Conservation (phyloP, 1,284 basidiomycete genomes). For the Melampsora americana region DNA sequence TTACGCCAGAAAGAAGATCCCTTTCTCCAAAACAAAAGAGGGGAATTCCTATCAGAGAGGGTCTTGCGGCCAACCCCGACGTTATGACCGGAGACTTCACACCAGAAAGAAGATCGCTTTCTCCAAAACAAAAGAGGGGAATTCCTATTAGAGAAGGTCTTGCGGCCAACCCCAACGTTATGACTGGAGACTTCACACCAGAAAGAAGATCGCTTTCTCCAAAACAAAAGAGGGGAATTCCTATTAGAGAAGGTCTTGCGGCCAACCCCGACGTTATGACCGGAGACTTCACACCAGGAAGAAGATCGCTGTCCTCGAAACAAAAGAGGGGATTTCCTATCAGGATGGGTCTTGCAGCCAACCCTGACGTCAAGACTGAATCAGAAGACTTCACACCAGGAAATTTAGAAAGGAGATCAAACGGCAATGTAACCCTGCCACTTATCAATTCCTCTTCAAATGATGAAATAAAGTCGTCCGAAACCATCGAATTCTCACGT, state of each 20-base stretch:
- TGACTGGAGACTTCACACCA: constrained; percentile 16
- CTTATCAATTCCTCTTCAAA: not conserved
- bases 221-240: not conserved
- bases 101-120: too few relatives aligned
- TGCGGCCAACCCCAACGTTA: constrained; percentile 19
- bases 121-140: too few relatives aligned
- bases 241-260: not conserved
- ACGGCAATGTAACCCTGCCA: too few relatives aligned
- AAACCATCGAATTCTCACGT: not conserved
- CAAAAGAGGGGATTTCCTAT: not conserved
- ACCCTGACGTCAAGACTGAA: constrained; percentile 8
- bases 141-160: constrained; percentile 2
- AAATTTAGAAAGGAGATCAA: too few relatives aligned
- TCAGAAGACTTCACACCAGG: too few relatives aligned
- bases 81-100: too few relatives aligned
- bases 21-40: too few relatives aligned
- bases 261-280: constrained; percentile 11
- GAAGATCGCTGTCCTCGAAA: too few relatives aligned
- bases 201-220: not conserved
- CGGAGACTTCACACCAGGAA: constrained; percentile 1
- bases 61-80: too few relatives aligned
- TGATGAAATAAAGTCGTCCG: not conserved
- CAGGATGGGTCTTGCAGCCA: not conserved
- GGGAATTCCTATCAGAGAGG: too few relatives aligned
- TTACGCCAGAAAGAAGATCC: too few relatives aligned